Conservation (phyloP, 1,139 yeast genomes). For the Kodamaea sp. region DNA sequence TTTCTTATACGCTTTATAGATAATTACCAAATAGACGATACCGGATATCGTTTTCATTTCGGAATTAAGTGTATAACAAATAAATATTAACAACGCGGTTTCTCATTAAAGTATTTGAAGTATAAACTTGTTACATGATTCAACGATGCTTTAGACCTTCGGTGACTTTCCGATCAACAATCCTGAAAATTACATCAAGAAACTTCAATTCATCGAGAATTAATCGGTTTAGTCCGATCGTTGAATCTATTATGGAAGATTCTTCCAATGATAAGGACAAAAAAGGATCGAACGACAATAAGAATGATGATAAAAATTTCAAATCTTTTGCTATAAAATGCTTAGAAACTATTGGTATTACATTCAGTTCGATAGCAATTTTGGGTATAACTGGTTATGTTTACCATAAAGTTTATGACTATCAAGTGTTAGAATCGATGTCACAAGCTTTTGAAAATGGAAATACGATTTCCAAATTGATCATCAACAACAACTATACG, state of each 20-base stretch:
- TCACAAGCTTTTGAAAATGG: constrained; percentile 64
- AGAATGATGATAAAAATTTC: constrained; percentile 15
- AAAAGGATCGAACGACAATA: constrained; percentile 10
- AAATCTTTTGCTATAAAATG: constrained; percentile 46
- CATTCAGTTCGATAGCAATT: constrained; percentile 68
- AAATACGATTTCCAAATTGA: constrained; percentile 61
- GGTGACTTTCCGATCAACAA: not conserved
- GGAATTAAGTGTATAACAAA: no score
- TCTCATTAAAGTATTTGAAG: no score
- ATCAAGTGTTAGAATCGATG: constrained; percentile 63
- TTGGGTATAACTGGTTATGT: constrained; percentile 68
- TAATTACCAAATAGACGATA: no score
- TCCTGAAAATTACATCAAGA: not conserved
- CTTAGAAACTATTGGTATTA: constrained; percentile 69
- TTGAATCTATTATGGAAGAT: constrained; percentile 17
- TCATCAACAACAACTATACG: constrained; percentile 46
- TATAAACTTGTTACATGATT: no score
- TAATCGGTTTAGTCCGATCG: constrained; percentile 14
- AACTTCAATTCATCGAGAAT: constrained; percentile 2
- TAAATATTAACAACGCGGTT: no score
- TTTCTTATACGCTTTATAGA: no score
- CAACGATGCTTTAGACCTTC: not conserved
- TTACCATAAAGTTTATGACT: constrained; percentile 62
- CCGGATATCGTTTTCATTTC: no score
- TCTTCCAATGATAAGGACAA: constrained; percentile 13